Conservation (phyloP, 2,329 filamentous ascomycete genomes). For the Zelopaecilomyces penicillatus region DNA sequence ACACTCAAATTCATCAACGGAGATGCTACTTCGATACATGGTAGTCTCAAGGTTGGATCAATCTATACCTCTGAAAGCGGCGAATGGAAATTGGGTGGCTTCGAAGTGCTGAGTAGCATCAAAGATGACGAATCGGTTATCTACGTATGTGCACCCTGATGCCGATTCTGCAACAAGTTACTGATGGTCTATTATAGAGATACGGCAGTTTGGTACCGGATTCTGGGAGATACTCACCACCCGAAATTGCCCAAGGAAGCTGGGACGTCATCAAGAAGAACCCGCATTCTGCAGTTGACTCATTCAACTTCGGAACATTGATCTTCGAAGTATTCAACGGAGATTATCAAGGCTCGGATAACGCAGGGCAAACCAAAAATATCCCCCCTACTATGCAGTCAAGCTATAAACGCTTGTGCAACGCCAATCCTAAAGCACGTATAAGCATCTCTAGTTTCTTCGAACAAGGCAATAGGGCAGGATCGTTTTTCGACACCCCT, state of each 20-base stretch:
- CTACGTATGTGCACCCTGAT: conserved; percentile 46
- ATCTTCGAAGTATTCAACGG: conserved; percentile 92
- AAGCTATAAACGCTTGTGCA: conserved; percentile 82
- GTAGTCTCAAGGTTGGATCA: conserved; percentile 73
- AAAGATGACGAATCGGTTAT: conserved; percentile 94
- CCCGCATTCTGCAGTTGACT: conserved; percentile 73
- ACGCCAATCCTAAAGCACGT: conserved; percentile 80
- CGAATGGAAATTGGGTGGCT: conserved; percentile 94
- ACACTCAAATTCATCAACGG: conserved; percentile 95
- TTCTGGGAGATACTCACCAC: conserved; percentile 73
- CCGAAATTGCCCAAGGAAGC: conserved; percentile 77
- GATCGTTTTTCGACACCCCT: conserved; percentile 87
- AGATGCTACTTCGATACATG: conserved; percentile 86
- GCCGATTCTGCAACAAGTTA: no score
- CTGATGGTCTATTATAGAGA: conserved; percentile 40
- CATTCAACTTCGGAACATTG: conserved; percentile 76
- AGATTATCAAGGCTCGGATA: conserved; percentile 64
- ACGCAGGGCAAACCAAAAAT: conserved; percentile 76
- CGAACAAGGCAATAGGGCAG: conserved; percentile 74
- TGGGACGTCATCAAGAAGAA: conserved; percentile 86
- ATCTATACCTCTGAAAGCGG: conserved; percentile 93
- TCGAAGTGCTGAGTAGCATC: conserved; percentile 87
- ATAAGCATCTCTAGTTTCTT: conserved; percentile 79
- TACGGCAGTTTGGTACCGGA: conserved; percentile 85
- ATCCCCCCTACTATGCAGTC: conserved; percentile 84